Evolutionary conservation across 225 moss, liverwort and hornwort genomes (phyloP).

Genomic region (Asterella californica): DNA sequence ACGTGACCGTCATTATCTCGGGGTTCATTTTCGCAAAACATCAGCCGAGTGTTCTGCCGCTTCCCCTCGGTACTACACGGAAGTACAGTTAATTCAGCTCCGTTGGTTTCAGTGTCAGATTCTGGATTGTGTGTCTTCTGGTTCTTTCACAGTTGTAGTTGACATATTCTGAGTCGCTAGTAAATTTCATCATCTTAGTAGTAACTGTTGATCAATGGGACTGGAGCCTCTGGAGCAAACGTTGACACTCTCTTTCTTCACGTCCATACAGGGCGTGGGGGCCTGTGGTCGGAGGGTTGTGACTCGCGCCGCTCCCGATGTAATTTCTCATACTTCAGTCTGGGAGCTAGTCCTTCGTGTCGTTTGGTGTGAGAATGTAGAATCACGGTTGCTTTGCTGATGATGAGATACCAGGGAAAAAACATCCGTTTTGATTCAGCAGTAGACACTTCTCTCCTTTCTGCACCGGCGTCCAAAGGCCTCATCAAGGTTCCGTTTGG

Average conservation of each 20-base stretch:
- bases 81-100: background rate
- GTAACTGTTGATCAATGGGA: background rate
- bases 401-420: background rate
- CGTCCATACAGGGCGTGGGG: slow-evolving; percentile 11
- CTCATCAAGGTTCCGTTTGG: too few species aligned
- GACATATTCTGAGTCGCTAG: background rate
- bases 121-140: background rate
- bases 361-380: background rate
- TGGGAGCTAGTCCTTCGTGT: background rate
- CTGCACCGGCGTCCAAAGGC: too few species aligned
- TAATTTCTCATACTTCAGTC: slow-evolving; percentile 14
- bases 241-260: slow-evolving; percentile 5
- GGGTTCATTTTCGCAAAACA: too few species aligned
- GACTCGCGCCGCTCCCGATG: slow-evolving; percentile 9
- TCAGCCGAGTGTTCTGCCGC: too few species aligned
- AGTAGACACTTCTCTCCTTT: background rate
- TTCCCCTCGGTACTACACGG: too few species aligned
- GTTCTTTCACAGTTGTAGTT: background rate
- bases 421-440: background rate
- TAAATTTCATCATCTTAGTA: background rate
- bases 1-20: too few species aligned
- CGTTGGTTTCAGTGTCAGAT: background rate
- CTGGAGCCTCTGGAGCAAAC: background rate
- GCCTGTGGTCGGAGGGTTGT: slow-evolving; percentile 16
- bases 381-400: too few species aligned